These are phyloP conservation scores for Candida ortonii DNA, from an alignment of 805 yeast species.

Conservation along the genomic window DNA sequence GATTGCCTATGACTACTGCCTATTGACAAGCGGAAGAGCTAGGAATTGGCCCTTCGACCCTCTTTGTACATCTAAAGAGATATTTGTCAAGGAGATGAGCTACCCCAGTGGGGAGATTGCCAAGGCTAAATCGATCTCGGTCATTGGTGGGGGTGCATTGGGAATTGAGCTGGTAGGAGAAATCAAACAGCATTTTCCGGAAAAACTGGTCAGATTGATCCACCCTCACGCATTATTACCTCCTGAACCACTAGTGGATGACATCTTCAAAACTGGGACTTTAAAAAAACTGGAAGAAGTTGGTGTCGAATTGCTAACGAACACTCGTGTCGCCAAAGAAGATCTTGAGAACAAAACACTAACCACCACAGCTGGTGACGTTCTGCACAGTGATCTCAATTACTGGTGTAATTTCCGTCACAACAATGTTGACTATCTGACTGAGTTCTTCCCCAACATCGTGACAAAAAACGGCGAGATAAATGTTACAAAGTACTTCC, in stretches of 20 bases:
- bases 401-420: constrained; percentile 16
- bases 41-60: constrained; percentile 57
- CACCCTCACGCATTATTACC: constrained; percentile 44
- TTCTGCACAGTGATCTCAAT: constrained; percentile 9
- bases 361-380: constrained; percentile 10
- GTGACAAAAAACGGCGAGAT: constrained; percentile 13
- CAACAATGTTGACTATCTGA: constrained; percentile 13
- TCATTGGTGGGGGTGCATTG: constrained; percentile 52
- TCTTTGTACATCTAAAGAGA: constrained; percentile 36
- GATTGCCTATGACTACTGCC: constrained; percentile 44
- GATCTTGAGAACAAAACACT: constrained; percentile 2
- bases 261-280: constrained; percentile 9
- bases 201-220: constrained; percentile 36
- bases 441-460: constrained; percentile 6
- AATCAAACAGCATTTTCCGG: constrained; percentile 37
- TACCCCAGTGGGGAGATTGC: constrained; percentile 32
- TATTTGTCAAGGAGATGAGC: constrained; percentile 43
- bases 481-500: constrained; percentile 9
- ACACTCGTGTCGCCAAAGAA: constrained; percentile 12
- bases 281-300: constrained; percentile 4
- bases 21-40: constrained; percentile 49
- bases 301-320: constrained; percentile 11
- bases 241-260: constrained; percentile 27
- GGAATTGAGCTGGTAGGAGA: constrained; percentile 53
- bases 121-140: constrained; percentile 37